Evolutionary conservation across 257 asterid genomes (phyloP).

Genomic region (Hygrophila difformis): DNA sequence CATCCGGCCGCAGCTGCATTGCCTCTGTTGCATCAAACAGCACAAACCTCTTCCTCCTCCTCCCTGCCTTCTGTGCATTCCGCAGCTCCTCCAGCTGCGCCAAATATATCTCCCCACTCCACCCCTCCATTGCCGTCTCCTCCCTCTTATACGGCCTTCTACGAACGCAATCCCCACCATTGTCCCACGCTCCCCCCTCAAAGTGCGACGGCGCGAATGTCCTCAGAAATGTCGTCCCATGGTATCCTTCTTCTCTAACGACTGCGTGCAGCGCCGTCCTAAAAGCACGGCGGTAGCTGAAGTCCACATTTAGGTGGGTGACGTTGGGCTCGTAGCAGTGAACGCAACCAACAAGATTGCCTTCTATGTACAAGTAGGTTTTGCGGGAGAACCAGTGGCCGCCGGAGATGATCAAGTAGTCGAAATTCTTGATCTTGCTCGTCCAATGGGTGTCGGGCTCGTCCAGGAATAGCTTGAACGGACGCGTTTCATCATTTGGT

Average conservation of each 20-base stretch:
- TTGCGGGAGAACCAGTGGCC: constrained; percentile 64
- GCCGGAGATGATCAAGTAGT: constrained; percentile 45
- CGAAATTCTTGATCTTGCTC: constrained; percentile 19
- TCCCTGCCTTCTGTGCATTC: constrained; percentile 26
- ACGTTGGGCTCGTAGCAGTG: constrained; percentile 41
- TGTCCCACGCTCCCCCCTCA: constrained; percentile 48
- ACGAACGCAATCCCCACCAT: constrained; percentile 49
- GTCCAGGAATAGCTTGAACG: constrained; percentile 43
- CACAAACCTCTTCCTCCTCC: constrained; percentile 26
- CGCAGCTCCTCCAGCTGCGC: constrained; percentile 37
- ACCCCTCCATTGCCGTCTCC: constrained; percentile 24
- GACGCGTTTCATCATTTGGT: constrained; percentile 27
- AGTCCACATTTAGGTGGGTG: constrained; percentile 24
- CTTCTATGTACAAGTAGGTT: constrained; percentile 36
- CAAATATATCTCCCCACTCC: constrained; percentile 23
- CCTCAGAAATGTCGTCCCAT: constrained; percentile 29
- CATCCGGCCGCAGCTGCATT: constrained; percentile 50
- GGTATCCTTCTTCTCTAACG: constrained; percentile 10
- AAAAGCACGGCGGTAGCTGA: constrained; percentile 37
- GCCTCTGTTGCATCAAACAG: constrained; percentile 47
- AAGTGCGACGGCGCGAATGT: constrained; percentile 42
- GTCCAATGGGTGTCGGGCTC: constrained; percentile 40
- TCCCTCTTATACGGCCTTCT: constrained; percentile 35
- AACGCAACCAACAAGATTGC: constrained; percentile 39
- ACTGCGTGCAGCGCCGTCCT: constrained; percentile 31